Conservation (phyloP, 1,284 basidiomycete genomes). For the Termitomyces sp. region DNA sequence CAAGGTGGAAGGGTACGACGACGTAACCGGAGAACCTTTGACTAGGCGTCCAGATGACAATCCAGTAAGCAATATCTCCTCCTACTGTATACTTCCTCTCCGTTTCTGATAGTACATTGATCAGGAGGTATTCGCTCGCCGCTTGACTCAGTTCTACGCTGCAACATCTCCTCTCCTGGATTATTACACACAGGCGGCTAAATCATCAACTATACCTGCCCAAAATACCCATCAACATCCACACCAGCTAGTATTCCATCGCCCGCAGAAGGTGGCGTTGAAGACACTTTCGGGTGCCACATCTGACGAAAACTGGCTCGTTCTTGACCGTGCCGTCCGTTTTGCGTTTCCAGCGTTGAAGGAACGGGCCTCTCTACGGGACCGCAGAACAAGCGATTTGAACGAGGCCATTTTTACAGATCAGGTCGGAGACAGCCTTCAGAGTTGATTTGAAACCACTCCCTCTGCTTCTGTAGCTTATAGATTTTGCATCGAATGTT, state of each 20-base stretch:
- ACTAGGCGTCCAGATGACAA: constrained; percentile 91
- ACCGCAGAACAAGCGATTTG: constrained; percentile 43
- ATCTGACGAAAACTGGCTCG: constrained; percentile 92
- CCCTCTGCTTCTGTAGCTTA: background rate
- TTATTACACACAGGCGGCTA: constrained; percentile 58
- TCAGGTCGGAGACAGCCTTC: constrained; percentile 14
- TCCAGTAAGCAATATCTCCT: constrained; percentile 53
- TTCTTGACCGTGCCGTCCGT: constrained; percentile 59
- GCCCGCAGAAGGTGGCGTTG: constrained; percentile 45
- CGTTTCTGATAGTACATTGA: constrained; percentile 6
- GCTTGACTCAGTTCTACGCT: constrained; percentile 80
- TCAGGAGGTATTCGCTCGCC: constrained; percentile 80
- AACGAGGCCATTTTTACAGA: constrained; percentile 40
- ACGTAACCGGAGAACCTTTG: constrained; percentile 88
- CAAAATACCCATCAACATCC: constrained; percentile 40
- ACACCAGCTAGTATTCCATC: constrained; percentile 44
- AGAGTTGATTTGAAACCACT: background rate
- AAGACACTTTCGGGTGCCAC: constrained; percentile 77
- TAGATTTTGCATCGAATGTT: background rate
- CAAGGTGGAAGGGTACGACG: constrained; percentile 81
- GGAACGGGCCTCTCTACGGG: constrained; percentile 42
- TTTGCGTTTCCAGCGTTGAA: constrained; percentile 54
- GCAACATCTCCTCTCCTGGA: constrained; percentile 83
- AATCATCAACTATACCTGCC: constrained; percentile 17
- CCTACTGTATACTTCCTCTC: background rate